Percentiles rank a stretch among this genome's conserved stretches.
Evolutionary conservation across 2,329 filamentous ascomycete species (phyloP).

Genomic region (Aspergillus pseudotamarii): DNA sequence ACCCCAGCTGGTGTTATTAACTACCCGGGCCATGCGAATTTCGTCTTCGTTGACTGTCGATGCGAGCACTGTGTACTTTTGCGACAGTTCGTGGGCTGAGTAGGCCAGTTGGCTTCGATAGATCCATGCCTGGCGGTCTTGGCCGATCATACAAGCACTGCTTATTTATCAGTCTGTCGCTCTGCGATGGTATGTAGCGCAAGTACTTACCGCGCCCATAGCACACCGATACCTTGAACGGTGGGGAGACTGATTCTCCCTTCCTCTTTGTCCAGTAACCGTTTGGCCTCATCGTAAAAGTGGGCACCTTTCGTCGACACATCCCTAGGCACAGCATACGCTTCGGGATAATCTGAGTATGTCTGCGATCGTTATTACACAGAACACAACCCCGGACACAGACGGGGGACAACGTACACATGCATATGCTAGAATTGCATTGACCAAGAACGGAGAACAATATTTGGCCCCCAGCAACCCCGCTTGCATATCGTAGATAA

Average conservation of each 20-base stretch:
- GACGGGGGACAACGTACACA: constrained; percentile 26
- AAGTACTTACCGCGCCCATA: constrained; percentile 33
- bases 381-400: no score
- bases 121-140: constrained; percentile 35
- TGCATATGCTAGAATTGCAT: constrained; percentile 36
- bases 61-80: constrained; percentile 13
- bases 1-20: constrained; percentile 27
- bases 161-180: neutral
- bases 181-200: neutral
- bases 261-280: constrained; percentile 31
- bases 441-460: constrained; percentile 41
- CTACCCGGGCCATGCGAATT: constrained; percentile 12
- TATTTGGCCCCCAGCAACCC: constrained; percentile 28
- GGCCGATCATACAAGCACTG: constrained; percentile 36
- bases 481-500: constrained; percentile 38
- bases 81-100: constrained; percentile 26
- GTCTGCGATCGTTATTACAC: constrained; percentile 20
- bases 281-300: constrained; percentile 40
- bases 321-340: constrained; percentile 22
- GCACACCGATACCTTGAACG: constrained; percentile 34
- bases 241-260: constrained; percentile 33
- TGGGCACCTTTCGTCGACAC: constrained; percentile 28
- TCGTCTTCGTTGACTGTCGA: constrained; percentile 22
- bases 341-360: constrained; percentile 32
- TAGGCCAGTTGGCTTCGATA: constrained; percentile 31